Evolutionary conservation across 306 rosid genomes (phyloP).

Genomic region (Dicorynia guianensis): DNA sequence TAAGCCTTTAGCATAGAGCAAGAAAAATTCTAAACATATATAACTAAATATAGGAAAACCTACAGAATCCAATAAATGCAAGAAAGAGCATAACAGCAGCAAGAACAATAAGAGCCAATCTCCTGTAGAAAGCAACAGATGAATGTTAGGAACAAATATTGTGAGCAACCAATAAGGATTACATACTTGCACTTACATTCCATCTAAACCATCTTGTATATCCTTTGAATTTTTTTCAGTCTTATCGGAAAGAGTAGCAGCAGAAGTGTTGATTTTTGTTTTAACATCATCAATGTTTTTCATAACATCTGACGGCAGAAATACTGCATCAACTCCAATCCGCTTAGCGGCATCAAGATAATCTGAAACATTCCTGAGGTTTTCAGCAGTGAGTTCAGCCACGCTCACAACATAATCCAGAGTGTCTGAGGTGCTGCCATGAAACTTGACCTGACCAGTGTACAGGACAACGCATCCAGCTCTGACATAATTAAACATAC

Average conservation of each 20-base stretch:
- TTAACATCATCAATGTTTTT: conserved; percentile 37
- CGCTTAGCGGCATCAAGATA: conserved; percentile 56
- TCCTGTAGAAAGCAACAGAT: conserved; percentile 53
- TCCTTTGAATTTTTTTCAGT: conserved; percentile 48
- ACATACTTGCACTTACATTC: conserved; percentile 36
- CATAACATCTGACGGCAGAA: conserved; percentile 55
- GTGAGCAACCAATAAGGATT: not conserved
- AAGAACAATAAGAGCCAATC: conserved; percentile 70
- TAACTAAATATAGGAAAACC: conserved; percentile 32
- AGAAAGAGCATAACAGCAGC: conserved; percentile 85
- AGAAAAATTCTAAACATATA: too few relatives aligned
- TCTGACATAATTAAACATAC: conserved; percentile 53
- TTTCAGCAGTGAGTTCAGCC: conserved; percentile 53
- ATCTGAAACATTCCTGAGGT: conserved; percentile 64
- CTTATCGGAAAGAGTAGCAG: conserved; percentile 43
- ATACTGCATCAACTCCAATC: conserved; percentile 53
- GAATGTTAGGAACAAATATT: conserved; percentile 6
- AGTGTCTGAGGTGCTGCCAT: conserved; percentile 49
- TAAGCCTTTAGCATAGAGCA: not conserved
- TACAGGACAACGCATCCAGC: conserved; percentile 74
- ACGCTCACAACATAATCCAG: conserved; percentile 44
- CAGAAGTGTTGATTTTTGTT: conserved; percentile 44
- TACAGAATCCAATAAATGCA: conserved; percentile 83
- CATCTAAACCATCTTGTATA: conserved; percentile 43
- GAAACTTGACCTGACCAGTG: conserved; percentile 62